Conservation (phyloP, 305 asterid genomes). For the Rubia occidens region DNA sequence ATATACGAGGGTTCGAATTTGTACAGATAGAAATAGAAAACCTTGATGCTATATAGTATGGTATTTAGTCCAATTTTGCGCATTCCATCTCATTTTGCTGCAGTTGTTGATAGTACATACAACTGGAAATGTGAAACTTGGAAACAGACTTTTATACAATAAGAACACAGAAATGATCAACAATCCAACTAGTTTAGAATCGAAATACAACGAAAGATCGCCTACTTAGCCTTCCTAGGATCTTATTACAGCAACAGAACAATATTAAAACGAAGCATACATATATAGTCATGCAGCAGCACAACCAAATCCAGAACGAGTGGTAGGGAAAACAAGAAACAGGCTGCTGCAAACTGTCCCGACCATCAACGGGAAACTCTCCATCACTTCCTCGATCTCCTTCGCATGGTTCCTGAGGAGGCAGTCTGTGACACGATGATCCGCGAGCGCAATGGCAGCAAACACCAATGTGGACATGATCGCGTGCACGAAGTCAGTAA, state of each 20-base stretch:
- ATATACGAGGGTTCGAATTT: neutral
- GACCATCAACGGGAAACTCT: constrained; percentile 87
- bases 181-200: neutral
- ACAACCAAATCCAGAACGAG: constrained; percentile 79
- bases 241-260: neutral
- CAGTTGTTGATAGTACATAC: too few relatives aligned
- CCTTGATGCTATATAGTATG: neutral
- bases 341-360: constrained; percentile 77
- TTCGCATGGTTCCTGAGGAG: constrained; percentile 55
- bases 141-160: neutral
- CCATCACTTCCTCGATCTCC: constrained; percentile 77
- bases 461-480: constrained; percentile 77
- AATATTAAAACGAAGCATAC: neutral
- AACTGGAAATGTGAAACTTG: too few relatives aligned
- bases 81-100: neutral
- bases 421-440: constrained; percentile 72
- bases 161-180: too few relatives aligned
- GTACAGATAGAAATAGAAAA: neutral
- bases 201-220: neutral
- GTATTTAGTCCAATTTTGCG: neutral
- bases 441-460: constrained; percentile 70
- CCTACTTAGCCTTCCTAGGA: neutral
- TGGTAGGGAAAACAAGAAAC: constrained; percentile 81
- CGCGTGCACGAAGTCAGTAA: constrained; percentile 78
- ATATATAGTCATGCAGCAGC: constrained; percentile 36